Conservation (phyloP, 192 early-diverging fungal genomes). For the Mortierella hygrophila region DNA sequence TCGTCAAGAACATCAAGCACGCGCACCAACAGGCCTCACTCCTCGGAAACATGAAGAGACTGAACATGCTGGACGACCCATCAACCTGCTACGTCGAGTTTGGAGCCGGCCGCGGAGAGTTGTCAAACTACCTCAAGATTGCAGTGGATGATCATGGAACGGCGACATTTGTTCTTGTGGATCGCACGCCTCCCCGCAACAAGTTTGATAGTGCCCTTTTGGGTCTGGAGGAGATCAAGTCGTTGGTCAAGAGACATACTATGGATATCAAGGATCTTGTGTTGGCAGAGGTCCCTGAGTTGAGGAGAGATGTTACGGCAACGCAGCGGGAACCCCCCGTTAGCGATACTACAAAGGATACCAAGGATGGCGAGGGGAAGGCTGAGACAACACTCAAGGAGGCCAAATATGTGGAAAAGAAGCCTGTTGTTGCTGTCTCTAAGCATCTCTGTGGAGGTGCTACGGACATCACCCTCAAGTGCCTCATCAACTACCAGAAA, state of each 20-base stretch:
- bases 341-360: background rate
- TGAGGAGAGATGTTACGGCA: constrained; percentile 52
- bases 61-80: constrained; percentile 67
- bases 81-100: constrained; percentile 81
- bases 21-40: constrained; percentile 79
- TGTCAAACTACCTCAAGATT: constrained; percentile 61
- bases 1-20: constrained; percentile 61
- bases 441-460: constrained; percentile 95
- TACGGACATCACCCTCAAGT: constrained; percentile 88
- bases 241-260: constrained; percentile 68
- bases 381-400: background rate
- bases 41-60: constrained; percentile 78
- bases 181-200: constrained; percentile 82
- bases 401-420: constrained; percentile 49
- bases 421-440: constrained; percentile 79
- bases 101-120: constrained; percentile 80
- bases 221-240: constrained; percentile 52
- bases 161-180: constrained; percentile 74
- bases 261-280: constrained; percentile 92
- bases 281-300: constrained; percentile 65
- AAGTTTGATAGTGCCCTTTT: constrained; percentile 70
- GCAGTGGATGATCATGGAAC: constrained; percentile 61
- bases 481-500: constrained; percentile 65
- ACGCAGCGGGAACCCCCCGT: constrained; percentile 32
- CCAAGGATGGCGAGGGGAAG: background rate